Percentiles rank a stretch among this genome's conserved stretches.
Evolutionary conservation across 208 protist genomes (phyloP).

Genomic region (Wallacemonas sp.): DNA sequence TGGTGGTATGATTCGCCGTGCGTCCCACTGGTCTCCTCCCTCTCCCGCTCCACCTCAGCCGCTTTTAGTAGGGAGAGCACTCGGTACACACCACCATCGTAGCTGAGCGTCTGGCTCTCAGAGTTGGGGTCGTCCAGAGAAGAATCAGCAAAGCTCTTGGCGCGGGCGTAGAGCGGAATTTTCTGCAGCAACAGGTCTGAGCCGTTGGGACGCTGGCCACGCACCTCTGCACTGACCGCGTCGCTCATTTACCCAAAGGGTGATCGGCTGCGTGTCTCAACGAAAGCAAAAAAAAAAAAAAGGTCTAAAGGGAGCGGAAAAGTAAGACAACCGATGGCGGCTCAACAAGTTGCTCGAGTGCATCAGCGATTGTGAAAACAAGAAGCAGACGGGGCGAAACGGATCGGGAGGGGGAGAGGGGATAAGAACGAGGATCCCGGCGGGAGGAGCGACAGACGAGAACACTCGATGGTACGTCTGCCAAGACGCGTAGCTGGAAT

Average conservation of each 20-base stretch:
- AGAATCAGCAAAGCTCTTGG: conserved; percentile 20
- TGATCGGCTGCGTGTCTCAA: too few species aligned
- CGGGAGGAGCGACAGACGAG: too few species aligned
- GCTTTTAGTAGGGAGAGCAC: conserved; percentile 29
- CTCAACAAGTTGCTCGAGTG: too few species aligned
- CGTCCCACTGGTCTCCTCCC: neutral
- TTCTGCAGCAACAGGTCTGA: conserved; percentile 57
- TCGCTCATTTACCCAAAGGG: too few species aligned
- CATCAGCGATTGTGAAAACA: too few species aligned
- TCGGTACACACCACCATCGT: conserved; percentile 48
- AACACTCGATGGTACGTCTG: too few species aligned
- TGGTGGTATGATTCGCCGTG: neutral
- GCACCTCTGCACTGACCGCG: neutral
- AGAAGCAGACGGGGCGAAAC: too few species aligned
- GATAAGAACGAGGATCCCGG: too few species aligned
- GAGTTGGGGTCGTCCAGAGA: conserved; percentile 30
- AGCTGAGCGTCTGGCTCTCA: conserved; percentile 59
- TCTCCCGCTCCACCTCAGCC: conserved; percentile 7
- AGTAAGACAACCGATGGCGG: too few species aligned
- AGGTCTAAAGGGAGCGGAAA: neutral
- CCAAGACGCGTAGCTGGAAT: too few species aligned
- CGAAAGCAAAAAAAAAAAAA: neutral
- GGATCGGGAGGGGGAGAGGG: too few species aligned
- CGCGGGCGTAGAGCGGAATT: conserved; percentile 49
- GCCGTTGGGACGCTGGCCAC: conserved; percentile 15